Evolutionary conservation across 2,329 filamentous ascomycete species (phyloP).

Genomic region (Ambrosiella beaveri): DNA sequence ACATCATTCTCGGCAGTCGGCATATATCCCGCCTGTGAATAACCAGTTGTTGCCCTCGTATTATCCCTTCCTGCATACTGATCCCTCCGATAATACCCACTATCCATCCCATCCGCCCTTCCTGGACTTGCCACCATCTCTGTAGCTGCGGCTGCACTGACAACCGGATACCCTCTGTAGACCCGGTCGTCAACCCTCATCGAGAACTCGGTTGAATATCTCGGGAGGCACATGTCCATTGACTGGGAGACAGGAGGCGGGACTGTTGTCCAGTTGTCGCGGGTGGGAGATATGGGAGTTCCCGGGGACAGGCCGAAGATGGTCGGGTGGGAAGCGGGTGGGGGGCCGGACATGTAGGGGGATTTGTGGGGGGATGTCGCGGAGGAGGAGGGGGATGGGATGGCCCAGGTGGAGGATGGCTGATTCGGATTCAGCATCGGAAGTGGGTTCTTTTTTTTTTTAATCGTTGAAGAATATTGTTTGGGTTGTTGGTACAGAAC

Average conservation of each 20-base stretch:
- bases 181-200: not conserved
- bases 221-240: not conserved
- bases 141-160: not conserved
- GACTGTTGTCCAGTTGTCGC: not conserved
- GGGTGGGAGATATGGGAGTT: not conserved
- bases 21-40: not conserved
- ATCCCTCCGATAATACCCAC: not conserved
- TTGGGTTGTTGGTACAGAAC: not conserved
- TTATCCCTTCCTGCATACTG: not conserved
- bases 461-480: not conserved
- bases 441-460: not conserved
- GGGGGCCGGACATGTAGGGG: not conserved
- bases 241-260: not conserved
- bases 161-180: not conserved
- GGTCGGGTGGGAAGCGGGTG: not conserved
- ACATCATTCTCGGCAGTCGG: not conserved
- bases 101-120: not conserved
- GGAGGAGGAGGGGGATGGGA: not conserved
- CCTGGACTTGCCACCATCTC: not conserved
- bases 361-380: not conserved
- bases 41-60: too few species aligned
- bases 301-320: not conserved
- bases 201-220: not conserved
- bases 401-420: slow-evolving; percentile 1
- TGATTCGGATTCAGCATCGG: slow-evolving; percentile 1